Base-by-base conservation (phyloP, 805 yeast genomes). In the Debaryomyces tyrocola region DNA sequence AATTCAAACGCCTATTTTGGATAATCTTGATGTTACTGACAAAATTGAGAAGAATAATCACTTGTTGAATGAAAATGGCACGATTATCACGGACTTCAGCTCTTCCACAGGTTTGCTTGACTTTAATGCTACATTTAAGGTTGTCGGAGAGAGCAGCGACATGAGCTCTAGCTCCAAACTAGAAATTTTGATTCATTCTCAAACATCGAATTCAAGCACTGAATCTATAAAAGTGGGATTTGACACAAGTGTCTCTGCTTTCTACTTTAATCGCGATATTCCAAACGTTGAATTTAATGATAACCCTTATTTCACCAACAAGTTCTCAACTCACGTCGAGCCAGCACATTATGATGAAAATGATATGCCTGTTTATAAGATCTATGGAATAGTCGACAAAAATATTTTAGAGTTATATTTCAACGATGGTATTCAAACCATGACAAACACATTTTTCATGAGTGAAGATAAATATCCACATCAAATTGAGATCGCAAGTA, bases 371-470 rank as follows among this genome's bases (percentile, higher is more conserved):
- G 39, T 49, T 15, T 64, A 53, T 55, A 56, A 63, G 34, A 52
- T 64, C 5, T 52, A 55, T 33, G 69, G 67, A 38, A 47, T 66
- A 17, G 51, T 62, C 29, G 69, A 66, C 50, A 53, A 55, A 41
- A 62, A 62, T 43, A 53, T 64, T 39, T 20, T 62, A n/a, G 70
- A 64, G 47, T 34, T 64, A 17, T 64, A 51, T 51, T 60, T 63
- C 53, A 63, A 63, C 45, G 55, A 64, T 40, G 69, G 69, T 20
- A 51, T 59, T 6, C 40, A 46, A 15, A 51, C 59, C 6, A 50
- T 58, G 15, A 66, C 70, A 8, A 58, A 63, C 50, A 51, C 59
- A 4, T 66, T 64, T 54, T 66, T 64, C 55, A 50, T 61, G 43
- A 47, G 51, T 14, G 52, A 55, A 40, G 46, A 42, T 10, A 44